Evolutionary conservation across 495 filamentous ascomycete genomes (phyloP).

Genomic region (Aspergillus olivimuriae): DNA sequence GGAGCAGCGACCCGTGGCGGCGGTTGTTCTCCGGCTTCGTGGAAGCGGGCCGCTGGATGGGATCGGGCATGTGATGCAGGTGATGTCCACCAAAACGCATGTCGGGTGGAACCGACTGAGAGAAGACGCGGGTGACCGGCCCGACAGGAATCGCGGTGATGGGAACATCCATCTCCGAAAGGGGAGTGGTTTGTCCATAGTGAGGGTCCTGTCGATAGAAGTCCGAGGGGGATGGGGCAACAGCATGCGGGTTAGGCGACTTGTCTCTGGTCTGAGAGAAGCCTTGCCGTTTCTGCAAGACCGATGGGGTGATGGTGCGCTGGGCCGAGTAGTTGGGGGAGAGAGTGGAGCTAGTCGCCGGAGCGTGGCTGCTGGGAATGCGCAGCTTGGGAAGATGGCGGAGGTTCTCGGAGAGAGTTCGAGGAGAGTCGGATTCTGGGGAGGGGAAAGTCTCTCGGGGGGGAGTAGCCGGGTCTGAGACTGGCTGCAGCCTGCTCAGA

Average conservation of each 20-base stretch:
- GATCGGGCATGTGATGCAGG: background rate
- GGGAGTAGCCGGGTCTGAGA: constrained; percentile 34
- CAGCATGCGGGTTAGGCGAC: constrained; percentile 1
- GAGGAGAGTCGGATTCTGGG: constrained; percentile 28
- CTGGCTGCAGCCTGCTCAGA: constrained; percentile 34
- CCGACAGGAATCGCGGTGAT: constrained; percentile 65
- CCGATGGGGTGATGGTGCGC: constrained; percentile 20
- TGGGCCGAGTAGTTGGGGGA: constrained; percentile 14
- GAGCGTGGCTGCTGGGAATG: constrained; percentile 35
- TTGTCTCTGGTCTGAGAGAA: background rate
- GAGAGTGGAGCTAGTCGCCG: constrained; percentile 6
- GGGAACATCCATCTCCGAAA: constrained; percentile 87
- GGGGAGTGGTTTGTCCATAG: constrained; percentile 75
- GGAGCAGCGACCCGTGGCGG: constrained; percentile 5
- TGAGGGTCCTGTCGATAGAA: constrained; percentile 23
- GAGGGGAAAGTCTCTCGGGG: constrained; percentile 45
- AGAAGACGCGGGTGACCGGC: constrained; percentile 62
- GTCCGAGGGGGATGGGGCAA: constrained; percentile 16
- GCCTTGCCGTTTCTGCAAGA: constrained; percentile 1
- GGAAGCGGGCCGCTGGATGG: constrained; percentile 15
- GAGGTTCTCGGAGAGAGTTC: constrained; percentile 29
- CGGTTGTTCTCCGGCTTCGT: constrained; percentile 14
- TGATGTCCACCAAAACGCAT: constrained; percentile 47
- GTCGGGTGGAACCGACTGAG: constrained; percentile 88
- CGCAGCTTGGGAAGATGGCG: constrained; percentile 51